Percentiles rank a stretch among this genome's conserved stretches.
Conservation (phyloP, 108 stramenopile genomes). For the Discostella pseudostelligera region DNA sequence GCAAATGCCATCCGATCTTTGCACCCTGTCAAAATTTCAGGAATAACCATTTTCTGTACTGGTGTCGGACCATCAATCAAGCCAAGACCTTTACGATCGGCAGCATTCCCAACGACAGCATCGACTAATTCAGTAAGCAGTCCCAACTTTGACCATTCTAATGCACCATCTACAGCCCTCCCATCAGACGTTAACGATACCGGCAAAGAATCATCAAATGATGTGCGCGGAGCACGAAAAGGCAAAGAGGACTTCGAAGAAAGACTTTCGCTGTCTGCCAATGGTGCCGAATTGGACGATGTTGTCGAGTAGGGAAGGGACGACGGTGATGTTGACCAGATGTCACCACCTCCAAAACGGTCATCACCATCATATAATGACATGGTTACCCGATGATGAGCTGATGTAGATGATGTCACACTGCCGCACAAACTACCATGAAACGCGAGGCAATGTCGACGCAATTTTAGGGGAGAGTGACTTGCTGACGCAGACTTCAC, state of each 20-base stretch:
- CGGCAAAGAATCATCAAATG: slow-evolving; percentile 50
- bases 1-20: slow-evolving; percentile 40
- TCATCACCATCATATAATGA: slow-evolving; percentile 2
- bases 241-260: slow-evolving; percentile 36
- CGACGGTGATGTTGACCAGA: not conserved
- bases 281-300: not conserved
- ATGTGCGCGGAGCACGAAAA: slow-evolving; percentile 32
- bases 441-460: not conserved
- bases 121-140: slow-evolving; percentile 65
- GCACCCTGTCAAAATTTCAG: slow-evolving; percentile 57
- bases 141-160: slow-evolving; percentile 69
- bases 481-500: not conserved
- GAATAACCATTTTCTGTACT: slow-evolving; percentile 78
- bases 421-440: not conserved
- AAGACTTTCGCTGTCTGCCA: not conserved
- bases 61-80: slow-evolving; percentile 64
- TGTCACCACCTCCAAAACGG: not conserved
- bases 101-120: slow-evolving; percentile 8
- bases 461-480: not conserved
- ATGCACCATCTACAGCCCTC: slow-evolving; percentile 4
- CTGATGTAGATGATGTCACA: not conserved
- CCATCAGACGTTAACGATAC: slow-evolving; percentile 8
- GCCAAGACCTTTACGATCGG: slow-evolving; percentile 18
- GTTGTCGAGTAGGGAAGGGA: slow-evolving; percentile 31
- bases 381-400: not conserved